These are phyloP conservation scores for Talaromyces adpressus DNA, from an alignment of 495 filamentous ascomycete genomes.

Conservation along the genomic window DNA sequence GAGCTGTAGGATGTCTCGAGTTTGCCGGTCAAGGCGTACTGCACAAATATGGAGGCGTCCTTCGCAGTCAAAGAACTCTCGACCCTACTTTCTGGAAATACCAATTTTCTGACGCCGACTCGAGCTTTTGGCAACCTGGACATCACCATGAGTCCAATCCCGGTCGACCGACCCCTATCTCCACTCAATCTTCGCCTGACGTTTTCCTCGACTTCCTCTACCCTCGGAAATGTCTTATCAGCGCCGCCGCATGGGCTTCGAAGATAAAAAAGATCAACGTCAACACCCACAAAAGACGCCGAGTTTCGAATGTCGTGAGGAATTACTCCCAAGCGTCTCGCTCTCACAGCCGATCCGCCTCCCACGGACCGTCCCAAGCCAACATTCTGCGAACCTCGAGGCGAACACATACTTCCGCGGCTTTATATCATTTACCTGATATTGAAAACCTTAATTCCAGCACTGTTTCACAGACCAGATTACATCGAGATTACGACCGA, in stretches of 20 bases:
- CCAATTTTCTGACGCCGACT: constrained; percentile 50
- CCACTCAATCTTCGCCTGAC: background rate
- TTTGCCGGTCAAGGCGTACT: constrained; percentile 64
- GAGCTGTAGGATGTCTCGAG: constrained; percentile 69
- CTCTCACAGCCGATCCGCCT: background rate
- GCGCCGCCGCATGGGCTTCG: background rate
- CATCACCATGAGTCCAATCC: background rate
- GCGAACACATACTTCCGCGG: background rate
- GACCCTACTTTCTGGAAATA: constrained; percentile 63
- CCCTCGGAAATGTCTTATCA: background rate
- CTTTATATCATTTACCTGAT: background rate
- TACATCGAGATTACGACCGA: constrained; percentile 19
- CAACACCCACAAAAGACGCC: background rate
- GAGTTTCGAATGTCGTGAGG: background rate
- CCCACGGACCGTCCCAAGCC: background rate
- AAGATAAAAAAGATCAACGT: background rate
- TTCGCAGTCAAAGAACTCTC: constrained; percentile 51
- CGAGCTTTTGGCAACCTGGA: constrained; percentile 31
- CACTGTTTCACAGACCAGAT: constrained; percentile 14
- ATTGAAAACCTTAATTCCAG: background rate
- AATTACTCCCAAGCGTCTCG: background rate
- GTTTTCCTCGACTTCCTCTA: constrained; percentile 35
- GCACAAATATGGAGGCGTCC: constrained; percentile 45
- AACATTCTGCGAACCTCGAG: background rate
- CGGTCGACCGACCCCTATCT: background rate